Base-by-base conservation (phyloP, 129 eudicot species). In the Smallanthus sonchifolius region DNA sequence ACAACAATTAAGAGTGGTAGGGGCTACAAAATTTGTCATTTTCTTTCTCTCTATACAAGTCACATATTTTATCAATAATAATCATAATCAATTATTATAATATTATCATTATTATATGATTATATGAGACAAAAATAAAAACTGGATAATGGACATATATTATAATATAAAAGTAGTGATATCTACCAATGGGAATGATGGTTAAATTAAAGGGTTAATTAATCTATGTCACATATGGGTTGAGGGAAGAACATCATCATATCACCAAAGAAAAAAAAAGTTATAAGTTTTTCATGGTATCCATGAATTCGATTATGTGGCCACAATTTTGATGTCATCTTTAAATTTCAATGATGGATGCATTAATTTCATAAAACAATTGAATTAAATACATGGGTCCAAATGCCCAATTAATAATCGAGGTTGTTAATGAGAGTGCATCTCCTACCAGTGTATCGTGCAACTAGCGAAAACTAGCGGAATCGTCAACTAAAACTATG, bases 1-100 rank as follows among this genome's bases (percentile, higher is more conserved):
- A 72, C 74, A 52, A 40, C 78, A 51, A 72, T 64, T n/a, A 79
- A 72, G 73, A 70, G 65, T 6, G 49, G 67, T 54, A 67, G 74
- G 83, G 72, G 45, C 68, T 72, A 72, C 69, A 34, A 49, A 64
- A 72, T 56, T 77, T 43, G 67, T 10, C 69, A 7, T 43, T 43
- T 56, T 44, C 75, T 43, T 42, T 52, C 71, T 48, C 24, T 37
- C 9, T 20, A 35, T 44, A 34, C 5, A 54, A 11, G 10, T 75
- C 52, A 75, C 4, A 51, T 42, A 34, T 67, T 72, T 75, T 75
- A 8, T 65, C 65, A 65, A 9, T 24, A 37, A 38, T 24, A 24
- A 38, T 54, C 15, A 28, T 45, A 20, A 15, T 75, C 14, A 36
- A 7, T 2, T 7, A 6, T 16, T 16, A 3, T 5, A 16, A 15